Percentiles rank a stretch among this genome's conserved stretches.
Conservation (phyloP, 306 rosid genomes). For the Quercus parvula region DNA sequence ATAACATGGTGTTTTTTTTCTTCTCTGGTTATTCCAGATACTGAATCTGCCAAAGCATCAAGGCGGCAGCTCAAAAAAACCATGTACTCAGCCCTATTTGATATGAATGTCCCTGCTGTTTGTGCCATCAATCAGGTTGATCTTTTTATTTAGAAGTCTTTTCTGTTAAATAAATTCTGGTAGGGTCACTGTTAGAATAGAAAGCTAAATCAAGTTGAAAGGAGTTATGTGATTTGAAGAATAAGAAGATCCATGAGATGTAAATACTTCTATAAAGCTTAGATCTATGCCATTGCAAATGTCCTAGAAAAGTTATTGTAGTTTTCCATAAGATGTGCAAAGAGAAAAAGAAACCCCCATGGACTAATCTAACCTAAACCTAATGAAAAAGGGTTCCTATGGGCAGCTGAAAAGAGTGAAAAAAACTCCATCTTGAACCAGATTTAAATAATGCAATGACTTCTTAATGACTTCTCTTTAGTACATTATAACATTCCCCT, state of each 20-base stretch:
- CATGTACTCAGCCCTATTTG: conserved; percentile 61
- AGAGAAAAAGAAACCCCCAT: background rate
- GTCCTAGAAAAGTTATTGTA: background rate
- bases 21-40: conserved; percentile 49
- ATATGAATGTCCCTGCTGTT: conserved; percentile 85
- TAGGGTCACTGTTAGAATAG: background rate
- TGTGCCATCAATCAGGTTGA: conserved; percentile 89
- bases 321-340: background rate
- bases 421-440: background rate
- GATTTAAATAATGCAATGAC: background rate
- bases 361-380: background rate
- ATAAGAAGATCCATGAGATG: conserved; percentile 9
- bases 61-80: conserved; percentile 84
- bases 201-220: background rate
- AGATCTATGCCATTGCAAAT: background rate
- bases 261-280: background rate
- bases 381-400: background rate
- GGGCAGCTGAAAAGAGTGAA: background rate
- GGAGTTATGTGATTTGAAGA: conserved; percentile 1
- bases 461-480: no score
- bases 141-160: background rate
- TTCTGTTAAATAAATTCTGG: background rate
- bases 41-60: conserved; percentile 77
- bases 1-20: conserved; percentile 6
- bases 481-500: no score